A percentile compares a stretch with the other conserved stretches of the same genome.
These are phyloP conservation scores for Colletotrichum melonis DNA, from an alignment of 2,329 filamentous ascomycete species.

Conservation along the genomic window DNA sequence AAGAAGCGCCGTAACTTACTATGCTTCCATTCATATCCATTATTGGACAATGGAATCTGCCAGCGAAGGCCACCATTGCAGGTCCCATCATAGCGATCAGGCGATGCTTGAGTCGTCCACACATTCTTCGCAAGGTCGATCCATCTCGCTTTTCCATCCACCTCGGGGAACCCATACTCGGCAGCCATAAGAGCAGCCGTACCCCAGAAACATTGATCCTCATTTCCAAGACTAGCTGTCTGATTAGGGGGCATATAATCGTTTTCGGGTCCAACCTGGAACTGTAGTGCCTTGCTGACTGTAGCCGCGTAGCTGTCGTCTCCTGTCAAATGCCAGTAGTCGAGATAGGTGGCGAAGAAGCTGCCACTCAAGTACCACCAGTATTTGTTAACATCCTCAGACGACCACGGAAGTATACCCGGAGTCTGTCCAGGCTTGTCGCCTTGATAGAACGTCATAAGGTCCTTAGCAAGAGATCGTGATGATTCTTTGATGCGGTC, in stretches of 20 bases:
- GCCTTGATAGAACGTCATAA: slow-evolving; percentile 46
- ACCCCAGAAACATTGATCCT: slow-evolving; percentile 71
- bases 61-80: slow-evolving; percentile 74
- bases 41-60: slow-evolving; percentile 74
- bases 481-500: slow-evolving; percentile 38
- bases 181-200: slow-evolving; percentile 67
- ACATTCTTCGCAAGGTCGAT: slow-evolving; percentile 68
- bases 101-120: slow-evolving; percentile 60
- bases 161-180: slow-evolving; percentile 63
- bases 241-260: slow-evolving; percentile 63
- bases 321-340: slow-evolving; percentile 53
- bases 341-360: slow-evolving; percentile 48
- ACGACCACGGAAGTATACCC: slow-evolving; percentile 44
- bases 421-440: slow-evolving; percentile 43
- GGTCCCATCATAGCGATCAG: slow-evolving; percentile 59
- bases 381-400: slow-evolving; percentile 44
- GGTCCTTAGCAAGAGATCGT: slow-evolving; percentile 41
- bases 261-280: slow-evolving; percentile 57
- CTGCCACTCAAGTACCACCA: slow-evolving; percentile 48
- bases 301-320: slow-evolving; percentile 64
- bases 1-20: slow-evolving; percentile 36
- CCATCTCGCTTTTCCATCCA: slow-evolving; percentile 56
- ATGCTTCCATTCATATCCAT: slow-evolving; percentile 75
- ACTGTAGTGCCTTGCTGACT: slow-evolving; percentile 55
- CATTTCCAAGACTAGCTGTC: slow-evolving; percentile 61